These are phyloP conservation scores for Coemansia sp. DNA, from an alignment of 192 early-diverging fungal genomes.

Conservation along the genomic window DNA sequence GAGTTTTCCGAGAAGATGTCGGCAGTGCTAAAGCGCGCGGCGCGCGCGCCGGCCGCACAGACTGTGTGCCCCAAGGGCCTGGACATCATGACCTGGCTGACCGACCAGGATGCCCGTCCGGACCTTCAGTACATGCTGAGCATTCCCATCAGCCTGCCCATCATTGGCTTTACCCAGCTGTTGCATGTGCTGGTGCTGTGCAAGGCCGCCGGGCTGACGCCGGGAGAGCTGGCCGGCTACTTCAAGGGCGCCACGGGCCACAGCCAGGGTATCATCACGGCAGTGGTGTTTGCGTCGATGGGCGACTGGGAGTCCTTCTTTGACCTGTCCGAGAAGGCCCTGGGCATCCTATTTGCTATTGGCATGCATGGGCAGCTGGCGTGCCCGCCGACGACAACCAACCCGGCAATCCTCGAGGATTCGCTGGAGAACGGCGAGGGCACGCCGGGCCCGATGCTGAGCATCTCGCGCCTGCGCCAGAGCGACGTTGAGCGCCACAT, in stretches of 20 bases:
- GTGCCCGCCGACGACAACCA: slow-evolving; percentile 70
- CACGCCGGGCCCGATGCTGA: slow-evolving; percentile 87
- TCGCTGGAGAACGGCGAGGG: slow-evolving; percentile 86
- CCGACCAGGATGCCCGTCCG: slow-evolving; percentile 69
- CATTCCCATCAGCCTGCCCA: slow-evolving; percentile 74
- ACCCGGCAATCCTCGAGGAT: slow-evolving; percentile 85
- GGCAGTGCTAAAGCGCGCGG: slow-evolving; percentile 57
- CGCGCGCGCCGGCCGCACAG: slow-evolving; percentile 55
- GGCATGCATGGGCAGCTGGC: slow-evolving; percentile 81
- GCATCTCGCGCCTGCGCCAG: slow-evolving; percentile 75
- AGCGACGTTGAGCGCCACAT: slow-evolving; percentile 79
- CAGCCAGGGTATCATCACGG: slow-evolving; percentile 87
- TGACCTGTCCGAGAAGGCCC: slow-evolving; percentile 76
- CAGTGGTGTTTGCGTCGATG: slow-evolving; percentile 83
- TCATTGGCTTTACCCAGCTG: slow-evolving; percentile 89
- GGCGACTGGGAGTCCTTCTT: slow-evolving; percentile 75
- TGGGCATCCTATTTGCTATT: slow-evolving; percentile 82
- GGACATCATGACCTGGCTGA: slow-evolving; percentile 81
- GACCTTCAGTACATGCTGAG: slow-evolving; percentile 72
- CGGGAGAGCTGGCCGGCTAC: slow-evolving; percentile 52
- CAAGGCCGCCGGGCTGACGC: slow-evolving; percentile 57
- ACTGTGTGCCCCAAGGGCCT: slow-evolving; percentile 71
- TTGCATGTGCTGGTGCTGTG: slow-evolving; percentile 82
- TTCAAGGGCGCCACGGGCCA: slow-evolving; percentile 82
- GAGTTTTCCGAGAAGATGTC: slow-evolving; percentile 74